Evolutionary conservation across 106 monocot genomes (phyloP), one percentile per base, ranked within the genome.

Genomic region (Dendrobium huoshanense): DNA sequence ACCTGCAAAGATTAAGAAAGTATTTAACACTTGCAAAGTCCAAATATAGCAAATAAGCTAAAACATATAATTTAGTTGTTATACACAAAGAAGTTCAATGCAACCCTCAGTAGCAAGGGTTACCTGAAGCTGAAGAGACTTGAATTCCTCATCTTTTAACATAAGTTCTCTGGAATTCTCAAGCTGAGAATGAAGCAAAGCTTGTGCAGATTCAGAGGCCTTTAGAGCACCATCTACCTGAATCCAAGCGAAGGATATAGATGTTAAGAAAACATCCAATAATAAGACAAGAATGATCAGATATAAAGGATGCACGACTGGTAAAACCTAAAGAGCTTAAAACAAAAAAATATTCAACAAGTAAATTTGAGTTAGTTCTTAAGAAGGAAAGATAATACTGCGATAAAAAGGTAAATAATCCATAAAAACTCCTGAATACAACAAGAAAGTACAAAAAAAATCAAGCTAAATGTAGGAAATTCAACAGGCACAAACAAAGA

Each of bases 101-200:
- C 37, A 37, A 19, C 67, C 18, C 18, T 20, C 72, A 67, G 54
- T 41, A 58, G 56, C 77, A 68, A 78, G 22, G 16, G 18, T 64
- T 48, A 92, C 96, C 92, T 97, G 92, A 81, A 92, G 80, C 75
- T 95, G 92, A 48, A 94, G 85, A 78, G 98, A 89, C 70, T 95
- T 95, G 80, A 89, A 95, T 47, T 98, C 94, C 37, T 98, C 98
- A 83, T 98, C 89, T 64, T 92, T 87, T 18, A 88, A 87, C 48
- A 88, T 56, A n/a, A 77, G 73, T 75, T 79, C 55, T 81, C 77
- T 84, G 18, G 87, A 81, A 81, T 80, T 91, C 83, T 92, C 92
- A 83, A 80, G 73, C 54, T 93, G 87, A 43, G 88, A 84, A 54
- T 78, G 86, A 72, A 99, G 86, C 67, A 87, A 78, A 67, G 85